Conservation (phyloP, 306 rosid genomes). For the Quercus alba region DNA sequence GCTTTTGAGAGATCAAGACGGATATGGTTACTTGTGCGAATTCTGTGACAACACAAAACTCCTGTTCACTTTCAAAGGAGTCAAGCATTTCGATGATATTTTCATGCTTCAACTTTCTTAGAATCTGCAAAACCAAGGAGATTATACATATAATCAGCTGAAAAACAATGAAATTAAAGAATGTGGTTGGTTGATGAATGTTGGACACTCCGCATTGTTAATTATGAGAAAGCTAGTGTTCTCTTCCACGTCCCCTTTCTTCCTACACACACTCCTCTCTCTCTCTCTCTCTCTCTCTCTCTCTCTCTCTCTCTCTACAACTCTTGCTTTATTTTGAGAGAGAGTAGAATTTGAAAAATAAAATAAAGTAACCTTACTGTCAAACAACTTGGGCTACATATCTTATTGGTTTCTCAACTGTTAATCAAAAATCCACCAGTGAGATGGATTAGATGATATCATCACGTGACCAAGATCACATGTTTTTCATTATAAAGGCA, state of each 20-base stretch:
- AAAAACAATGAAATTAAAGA: neutral
- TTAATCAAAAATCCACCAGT: neutral
- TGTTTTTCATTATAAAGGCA: neutral
- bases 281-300: neutral
- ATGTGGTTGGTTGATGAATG: neutral
- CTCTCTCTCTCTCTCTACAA: neutral
- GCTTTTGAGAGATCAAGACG: neutral
- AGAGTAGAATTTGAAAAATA: neutral
- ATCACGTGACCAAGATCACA: neutral
- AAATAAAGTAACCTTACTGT: neutral
- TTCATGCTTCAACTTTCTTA: constrained; percentile 90
- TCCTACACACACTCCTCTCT: neutral
- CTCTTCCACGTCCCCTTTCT: neutral
- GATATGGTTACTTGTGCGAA: constrained; percentile 75
- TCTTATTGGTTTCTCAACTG: neutral
- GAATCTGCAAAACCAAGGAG: constrained; percentile 56
- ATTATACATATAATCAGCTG: constrained; percentile 12
- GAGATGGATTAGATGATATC: neutral
- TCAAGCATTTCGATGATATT: constrained; percentile 97
- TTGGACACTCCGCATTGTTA: neutral
- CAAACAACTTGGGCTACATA: neutral
- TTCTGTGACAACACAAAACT: constrained; percentile 96
- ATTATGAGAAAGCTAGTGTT: neutral
- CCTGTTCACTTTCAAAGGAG: constrained; percentile 95
- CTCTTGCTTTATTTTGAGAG: neutral